Evolutionary conservation across 1,284 basidiomycete genomes (phyloP), one percentile per base, ranked within the genome.

Genomic region (Ceratobasidium sp.): DNA sequence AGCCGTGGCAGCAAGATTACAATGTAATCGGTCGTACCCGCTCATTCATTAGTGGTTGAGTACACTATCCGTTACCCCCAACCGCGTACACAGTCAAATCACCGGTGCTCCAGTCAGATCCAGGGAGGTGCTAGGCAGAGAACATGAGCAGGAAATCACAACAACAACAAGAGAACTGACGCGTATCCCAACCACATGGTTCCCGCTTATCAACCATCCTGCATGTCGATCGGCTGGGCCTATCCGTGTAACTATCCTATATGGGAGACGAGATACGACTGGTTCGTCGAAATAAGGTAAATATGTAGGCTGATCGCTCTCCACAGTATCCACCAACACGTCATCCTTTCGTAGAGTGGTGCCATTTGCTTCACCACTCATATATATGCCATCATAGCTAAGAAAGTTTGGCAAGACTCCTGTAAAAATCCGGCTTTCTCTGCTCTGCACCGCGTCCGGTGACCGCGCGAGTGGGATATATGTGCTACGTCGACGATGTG

Each of bases 131-230:
- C 27, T 30, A 30, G 27, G 27, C 27, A 30, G 27, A 30, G 27
- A 30, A 30, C 27, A 30, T 30, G 27, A 30, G 27, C 27, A 30
- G 27, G 27, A 30, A 30, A 30, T 30, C 27, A 30, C 27, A 30
- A 30, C 27, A 30, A 30, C 23, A 27, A 64, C 7, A 16, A 55
- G 55, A 27, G 23, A 35, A 41, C 70, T 60, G 27, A 73, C 70
- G 18, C 27, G 33, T n/a, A 73, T 62, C 23, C 70, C 70, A 73
- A 62, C 57, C 27, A 73, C 1, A 62, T 73, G 44, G n/a, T 50
- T 38, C 41, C 57, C 70, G 23, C 35, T 48, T 41, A 73, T 73
- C 44, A 48, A 23, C 70, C 70, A 73, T 1, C 68, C 52, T 41
- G 33, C 38, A 44, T 70, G 68, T n/a, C 27, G 30, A 6, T 27